Evolutionary conservation across 306 rosid species (phyloP), one percentile per base, ranked within the genome.

Genomic region (Cajanus cajan): DNA sequence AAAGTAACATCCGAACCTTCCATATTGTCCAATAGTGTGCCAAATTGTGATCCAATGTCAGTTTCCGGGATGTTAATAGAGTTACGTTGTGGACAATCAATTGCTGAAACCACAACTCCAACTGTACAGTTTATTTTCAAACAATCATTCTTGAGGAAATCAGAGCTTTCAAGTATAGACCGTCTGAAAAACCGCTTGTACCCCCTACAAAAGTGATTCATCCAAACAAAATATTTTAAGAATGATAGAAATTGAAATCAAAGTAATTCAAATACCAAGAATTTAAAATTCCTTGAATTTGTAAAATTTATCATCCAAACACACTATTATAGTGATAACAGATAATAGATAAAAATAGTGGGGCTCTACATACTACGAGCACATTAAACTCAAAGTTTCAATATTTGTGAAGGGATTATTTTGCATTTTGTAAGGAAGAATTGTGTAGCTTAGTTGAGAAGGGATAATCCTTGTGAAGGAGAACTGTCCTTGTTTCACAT

Each of bases 91-190:
- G 98, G 88, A 73, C 87, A 82, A 79, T 91, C 95, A 14, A 78
- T 86, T 6, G 89, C 92, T 10, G 98, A 93, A 50, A 88, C 92
- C 43, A 93, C 98, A 47, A 93, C 97, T 55, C 98, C 98, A 78
- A 93, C 98, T 6, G 98, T 91, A 78, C 98, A 93, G 78, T 93
- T 93, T 72, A 93, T 89, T 87, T 85, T 91, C 86, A 91, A 80
- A 85, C 97, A 93, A 78, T 93, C 97, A 76, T 91, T 86, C 87
- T 89, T 93, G 40, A 93, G 91, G 68, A 80, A 93, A 62, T 87
- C 91, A 7, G 97, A 93, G 45, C 76, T 69, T 78, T 93, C 98
- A 73, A 93, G 98, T 75, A 84, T 28, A 39, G 88, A 59, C 68
- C 98, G 87, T 76, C 93, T 83, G 78, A 79, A 93, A 86, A 93